A percentile compares a stretch with the other conserved stretches of the same genome.
These are phyloP conservation scores for Dictyostelium discoideum DNA, from an alignment of 78 protist genomes.

Conservation along the genomic window dicty_2.7 NC_007091.3:2660501-2661000, in stretches of 20 bases:
- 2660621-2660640: neutral
- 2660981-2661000: neutral
- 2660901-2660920: neutral
- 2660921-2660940: neutral
- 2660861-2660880: neutral
- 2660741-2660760: too few relatives aligned
- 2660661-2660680: neutral
- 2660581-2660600: neutral
- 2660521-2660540: conserved; percentile 81
- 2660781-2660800: too few relatives aligned
- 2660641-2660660: neutral
- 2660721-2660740: too few relatives aligned
- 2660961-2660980: neutral
- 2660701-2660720: too few relatives aligned
- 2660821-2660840: neutral
- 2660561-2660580: neutral
- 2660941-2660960: neutral
- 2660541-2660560: conserved; percentile 6
- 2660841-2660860: neutral
- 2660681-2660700: neutral
- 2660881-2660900: too few relatives aligned
- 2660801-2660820: neutral
- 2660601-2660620: neutral
- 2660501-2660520: conserved; percentile 65
- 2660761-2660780: neutral